A percentile compares a stretch with the other conserved stretches of the same genome.
These are phyloP conservation scores for Pontederia crassipes DNA, from an alignment of 176 grass and related monocot species.

Conservation along the genomic window DNA sequence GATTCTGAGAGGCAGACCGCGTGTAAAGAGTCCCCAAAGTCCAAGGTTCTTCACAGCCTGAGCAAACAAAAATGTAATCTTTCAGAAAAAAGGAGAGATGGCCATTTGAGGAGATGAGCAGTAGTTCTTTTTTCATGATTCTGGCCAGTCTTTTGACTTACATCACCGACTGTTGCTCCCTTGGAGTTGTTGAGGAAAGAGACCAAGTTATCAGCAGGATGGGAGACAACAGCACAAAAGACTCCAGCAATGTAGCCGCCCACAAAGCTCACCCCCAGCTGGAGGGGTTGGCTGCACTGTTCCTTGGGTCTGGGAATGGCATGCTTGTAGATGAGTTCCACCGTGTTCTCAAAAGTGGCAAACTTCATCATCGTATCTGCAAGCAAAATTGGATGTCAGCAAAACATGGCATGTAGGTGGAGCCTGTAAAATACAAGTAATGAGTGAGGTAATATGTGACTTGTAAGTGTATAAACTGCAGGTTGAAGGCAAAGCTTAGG, in stretches of 20 bases:
- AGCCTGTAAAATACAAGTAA: no score
- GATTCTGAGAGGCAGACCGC: not conserved
- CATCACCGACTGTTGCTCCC: conserved; percentile 6
- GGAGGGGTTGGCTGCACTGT: conserved; percentile 1
- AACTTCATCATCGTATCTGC: conserved; percentile 15
- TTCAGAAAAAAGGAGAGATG: not conserved
- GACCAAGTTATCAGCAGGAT: conserved; percentile 4
- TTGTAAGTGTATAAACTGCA: no score
- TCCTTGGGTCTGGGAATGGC: conserved; percentile 7
- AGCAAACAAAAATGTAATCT: not conserved
- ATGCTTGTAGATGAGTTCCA: conserved; percentile 3
- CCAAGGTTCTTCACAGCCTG: conserved; percentile 9
- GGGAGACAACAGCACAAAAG: conserved; percentile 5
- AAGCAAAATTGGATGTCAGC: not conserved
- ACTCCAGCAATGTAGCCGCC: conserved; percentile 8
- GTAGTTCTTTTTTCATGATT: not conserved
- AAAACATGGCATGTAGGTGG: no score
- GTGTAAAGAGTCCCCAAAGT: conserved; percentile 7
- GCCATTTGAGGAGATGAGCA: not conserved
- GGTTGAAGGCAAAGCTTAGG: no score
- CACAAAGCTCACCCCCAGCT: conserved; percentile 2
- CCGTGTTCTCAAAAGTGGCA: conserved; percentile 1
- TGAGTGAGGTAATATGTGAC: no score
- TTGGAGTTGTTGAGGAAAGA: conserved; percentile 8
- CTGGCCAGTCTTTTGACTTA: not conserved